A percentile compares a stretch with the other conserved stretches of the same genome.
Conservation (phyloP, 139 green algal genomes). For the Tetraselmis chui region DNA sequence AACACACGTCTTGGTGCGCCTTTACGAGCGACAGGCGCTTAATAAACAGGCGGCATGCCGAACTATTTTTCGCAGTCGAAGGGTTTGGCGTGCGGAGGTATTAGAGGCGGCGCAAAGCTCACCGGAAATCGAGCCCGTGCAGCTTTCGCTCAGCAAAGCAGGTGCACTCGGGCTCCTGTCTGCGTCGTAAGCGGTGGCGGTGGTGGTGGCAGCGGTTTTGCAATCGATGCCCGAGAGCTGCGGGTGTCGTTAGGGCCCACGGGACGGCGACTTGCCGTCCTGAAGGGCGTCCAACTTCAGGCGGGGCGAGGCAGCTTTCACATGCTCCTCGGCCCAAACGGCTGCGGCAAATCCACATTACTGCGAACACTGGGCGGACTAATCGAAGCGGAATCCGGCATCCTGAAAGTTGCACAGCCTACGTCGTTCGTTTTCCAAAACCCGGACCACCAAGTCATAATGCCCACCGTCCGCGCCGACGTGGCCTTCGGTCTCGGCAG, state of each 20-base stretch:
- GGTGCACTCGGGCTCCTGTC: no score
- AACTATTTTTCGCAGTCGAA: no score
- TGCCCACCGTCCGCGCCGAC: conserved; percentile 88
- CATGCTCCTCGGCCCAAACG: conserved; percentile 91
- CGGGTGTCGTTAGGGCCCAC: not conserved
- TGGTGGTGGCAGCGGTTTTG: no score
- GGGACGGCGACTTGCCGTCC: conserved; percentile 7
- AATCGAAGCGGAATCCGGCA: conserved; percentile 45
- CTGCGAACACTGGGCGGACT: conserved; percentile 78
- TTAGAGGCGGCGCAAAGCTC: no score
- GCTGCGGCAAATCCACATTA: conserved; percentile 80
- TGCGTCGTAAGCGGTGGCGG: no score
- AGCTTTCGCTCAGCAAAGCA: no score
- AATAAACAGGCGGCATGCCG: no score
- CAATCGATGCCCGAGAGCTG: not conserved
- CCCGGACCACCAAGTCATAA: conserved; percentile 90
- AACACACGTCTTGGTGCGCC: no score
- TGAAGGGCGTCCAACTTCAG: conserved; percentile 34
- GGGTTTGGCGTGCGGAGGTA: no score
- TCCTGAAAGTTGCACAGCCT: conserved; percentile 32
- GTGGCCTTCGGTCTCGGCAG: conserved; percentile 91
- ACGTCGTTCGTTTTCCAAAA: conserved; percentile 96
- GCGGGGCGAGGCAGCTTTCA: conserved; percentile 61
- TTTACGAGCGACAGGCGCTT: no score
- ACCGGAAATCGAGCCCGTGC: no score